These are phyloP conservation scores for Mortierella sp. DNA, from an alignment of 371 early-diverging fungal species.

Conservation along the genomic window DNA sequence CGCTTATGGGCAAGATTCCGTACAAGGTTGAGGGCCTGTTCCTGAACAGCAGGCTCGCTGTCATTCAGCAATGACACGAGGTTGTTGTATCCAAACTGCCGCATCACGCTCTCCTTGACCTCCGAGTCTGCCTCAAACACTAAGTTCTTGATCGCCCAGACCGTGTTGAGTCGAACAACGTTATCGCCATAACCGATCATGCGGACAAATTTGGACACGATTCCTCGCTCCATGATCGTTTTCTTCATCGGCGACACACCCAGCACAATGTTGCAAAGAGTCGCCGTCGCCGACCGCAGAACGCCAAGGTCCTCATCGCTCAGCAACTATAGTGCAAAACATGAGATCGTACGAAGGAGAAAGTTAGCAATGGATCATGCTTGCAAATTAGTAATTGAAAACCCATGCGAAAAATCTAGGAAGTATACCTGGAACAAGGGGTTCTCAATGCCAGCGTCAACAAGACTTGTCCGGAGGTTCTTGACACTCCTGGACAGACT, in stretches of 20 bases:
- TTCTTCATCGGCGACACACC: conserved; percentile 93
- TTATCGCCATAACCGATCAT: conserved; percentile 67
- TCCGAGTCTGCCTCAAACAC: conserved; percentile 79
- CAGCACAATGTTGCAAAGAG: conserved; percentile 88
- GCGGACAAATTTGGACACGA: conserved; percentile 78
- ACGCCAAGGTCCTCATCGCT: conserved; percentile 76
- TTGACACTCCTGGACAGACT: conserved; percentile 86
- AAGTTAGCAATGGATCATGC: background rate
- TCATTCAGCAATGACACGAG: conserved; percentile 75
- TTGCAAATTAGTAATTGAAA: background rate
- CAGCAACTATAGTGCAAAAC: conserved; percentile 62
- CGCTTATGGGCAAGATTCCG: conserved; percentile 84
- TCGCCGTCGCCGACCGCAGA: conserved; percentile 82
- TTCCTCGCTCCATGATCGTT: conserved; percentile 83
- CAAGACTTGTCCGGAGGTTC: conserved; percentile 82
- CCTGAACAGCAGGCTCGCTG: conserved; percentile 72
- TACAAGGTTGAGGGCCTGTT: conserved; percentile 84
- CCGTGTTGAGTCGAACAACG: conserved; percentile 77
- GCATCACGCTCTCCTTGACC: conserved; percentile 80
- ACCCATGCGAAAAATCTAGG: background rate
- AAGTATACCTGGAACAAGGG: conserved; percentile 77
- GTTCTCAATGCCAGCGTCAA: conserved; percentile 84
- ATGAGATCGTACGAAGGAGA: background rate
- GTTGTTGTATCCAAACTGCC: conserved; percentile 71
- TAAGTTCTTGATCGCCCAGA: conserved; percentile 91